These are phyloP conservation scores for Xylaria longipes DNA, from an alignment of 495 filamentous ascomycete species.

Conservation along the genomic window DNA sequence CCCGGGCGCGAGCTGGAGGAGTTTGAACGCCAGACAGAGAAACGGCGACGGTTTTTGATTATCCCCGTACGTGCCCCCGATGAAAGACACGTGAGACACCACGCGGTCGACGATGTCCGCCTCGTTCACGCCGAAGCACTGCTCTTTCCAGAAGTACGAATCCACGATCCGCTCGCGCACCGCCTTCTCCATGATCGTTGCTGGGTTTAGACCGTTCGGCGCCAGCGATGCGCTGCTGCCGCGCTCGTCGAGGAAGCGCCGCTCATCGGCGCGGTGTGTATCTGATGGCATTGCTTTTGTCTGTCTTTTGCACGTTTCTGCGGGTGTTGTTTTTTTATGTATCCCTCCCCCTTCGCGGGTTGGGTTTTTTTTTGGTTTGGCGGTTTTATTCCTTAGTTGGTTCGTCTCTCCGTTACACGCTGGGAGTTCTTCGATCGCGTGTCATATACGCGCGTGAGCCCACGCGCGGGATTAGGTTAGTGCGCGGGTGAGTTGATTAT, in stretches of 20 bases:
- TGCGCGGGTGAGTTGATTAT: not conserved
- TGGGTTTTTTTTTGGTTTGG: too few species aligned
- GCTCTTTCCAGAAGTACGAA: constrained; percentile 97
- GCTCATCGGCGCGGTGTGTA: constrained; percentile 74
- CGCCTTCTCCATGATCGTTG: constrained; percentile 88
- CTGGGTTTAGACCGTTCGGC: constrained; percentile 80
- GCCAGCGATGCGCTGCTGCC: constrained; percentile 59
- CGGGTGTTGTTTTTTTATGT: not conserved
- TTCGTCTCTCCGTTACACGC: not conserved
- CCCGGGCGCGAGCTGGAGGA: constrained; percentile 83
- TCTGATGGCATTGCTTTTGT: constrained; percentile 27
- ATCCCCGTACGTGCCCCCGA: constrained; percentile 86
- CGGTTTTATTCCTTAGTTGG: not conserved
- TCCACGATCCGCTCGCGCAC: constrained; percentile 94
- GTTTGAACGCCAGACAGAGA: constrained; percentile 92
- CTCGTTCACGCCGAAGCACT: constrained; percentile 94
- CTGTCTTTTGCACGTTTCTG: not conserved
- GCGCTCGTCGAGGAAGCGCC: constrained; percentile 78
- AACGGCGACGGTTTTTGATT: constrained; percentile 87
- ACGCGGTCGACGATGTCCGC: constrained; percentile 86
- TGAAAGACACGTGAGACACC: constrained; percentile 74
- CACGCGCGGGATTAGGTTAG: not conserved
- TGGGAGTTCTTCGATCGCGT: not conserved
- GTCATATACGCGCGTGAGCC: not conserved
- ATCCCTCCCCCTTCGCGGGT: not conserved